Percentiles rank a stretch among this genome's conserved stretches.
Conservation (phyloP, 805 yeast genomes). For the Metschnikowia proteae region DNA sequence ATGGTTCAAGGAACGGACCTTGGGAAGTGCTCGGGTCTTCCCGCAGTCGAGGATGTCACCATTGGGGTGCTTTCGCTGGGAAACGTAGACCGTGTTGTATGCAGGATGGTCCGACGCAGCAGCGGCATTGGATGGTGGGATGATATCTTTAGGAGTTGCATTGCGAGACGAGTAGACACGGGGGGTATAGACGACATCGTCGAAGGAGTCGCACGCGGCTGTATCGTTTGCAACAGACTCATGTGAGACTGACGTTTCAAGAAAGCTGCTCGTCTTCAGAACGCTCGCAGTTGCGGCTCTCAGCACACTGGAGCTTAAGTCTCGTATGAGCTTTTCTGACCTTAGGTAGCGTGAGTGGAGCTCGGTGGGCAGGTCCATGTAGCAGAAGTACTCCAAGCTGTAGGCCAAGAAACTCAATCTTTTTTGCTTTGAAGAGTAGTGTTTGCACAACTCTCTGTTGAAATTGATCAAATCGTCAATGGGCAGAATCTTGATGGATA, state of each 20-base stretch:
- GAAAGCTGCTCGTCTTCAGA: not conserved
- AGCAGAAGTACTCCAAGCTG: conserved; percentile 12
- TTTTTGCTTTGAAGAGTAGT: not conserved
- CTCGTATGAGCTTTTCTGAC: conserved; percentile 2
- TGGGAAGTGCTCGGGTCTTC: not conserved
- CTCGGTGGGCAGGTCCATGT: conserved; percentile 10
- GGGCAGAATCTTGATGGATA: conserved; percentile 1
- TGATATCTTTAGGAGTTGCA: not conserved
- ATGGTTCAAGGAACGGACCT: conserved; percentile 2
- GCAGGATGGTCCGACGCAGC: not conserved
- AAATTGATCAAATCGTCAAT: conserved; percentile 10
- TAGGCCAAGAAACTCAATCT: conserved; percentile 7
- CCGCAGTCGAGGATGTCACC: not conserved
- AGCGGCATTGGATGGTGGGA: not conserved
- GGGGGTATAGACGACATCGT: not conserved
- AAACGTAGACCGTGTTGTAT: not conserved
- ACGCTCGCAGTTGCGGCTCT: conserved; percentile 1
- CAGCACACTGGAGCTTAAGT: conserved; percentile 4
- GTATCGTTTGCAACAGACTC: not conserved
- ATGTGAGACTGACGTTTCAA: not conserved
- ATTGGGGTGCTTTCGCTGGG: not conserved
- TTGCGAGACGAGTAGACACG: conserved; percentile 1
- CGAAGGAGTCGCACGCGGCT: conserved; percentile 1
- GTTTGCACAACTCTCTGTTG: conserved; percentile 8
- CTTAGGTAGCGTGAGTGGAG: conserved; percentile 7